Conservation (phyloP, 768 basidiomycete species). For the Lactifluus volemus region DNA sequence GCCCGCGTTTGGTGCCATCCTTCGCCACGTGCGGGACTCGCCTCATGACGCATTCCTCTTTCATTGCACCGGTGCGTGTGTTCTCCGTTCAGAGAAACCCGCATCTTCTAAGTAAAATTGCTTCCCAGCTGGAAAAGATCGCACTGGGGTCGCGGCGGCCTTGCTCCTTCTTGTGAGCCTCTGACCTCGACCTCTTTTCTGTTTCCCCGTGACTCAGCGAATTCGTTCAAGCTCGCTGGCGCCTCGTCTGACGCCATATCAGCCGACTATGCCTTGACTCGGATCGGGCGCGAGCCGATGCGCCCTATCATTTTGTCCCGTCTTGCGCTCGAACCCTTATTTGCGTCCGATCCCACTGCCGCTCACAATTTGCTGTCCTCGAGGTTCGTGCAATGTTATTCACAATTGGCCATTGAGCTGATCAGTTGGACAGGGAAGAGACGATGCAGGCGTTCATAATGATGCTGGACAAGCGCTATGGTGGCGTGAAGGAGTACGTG, state of each 20-base stretch:
- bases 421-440: conserved; percentile 39
- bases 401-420: not conserved
- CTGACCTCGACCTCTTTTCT: not conserved
- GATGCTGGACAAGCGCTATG: conserved; percentile 54
- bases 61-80: conserved; percentile 57
- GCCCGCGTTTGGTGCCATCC: conserved; percentile 55
- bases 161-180: conserved; percentile 53
- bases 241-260: conserved; percentile 57
- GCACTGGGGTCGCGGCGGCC: conserved; percentile 71
- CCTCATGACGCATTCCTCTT: conserved; percentile 59
- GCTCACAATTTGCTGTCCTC: conserved; percentile 81
- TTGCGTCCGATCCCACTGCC: conserved; percentile 63
- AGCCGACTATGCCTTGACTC: conserved; percentile 67
- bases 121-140: conserved; percentile 62
- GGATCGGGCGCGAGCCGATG: conserved; percentile 72
- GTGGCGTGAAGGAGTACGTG: conserved; percentile 57
- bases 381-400: conserved; percentile 37
- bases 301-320: conserved; percentile 62
- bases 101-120: not conserved
- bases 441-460: conserved; percentile 69
- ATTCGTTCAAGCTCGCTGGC: conserved; percentile 52
- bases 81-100: not conserved
- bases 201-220: not conserved
- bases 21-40: conserved; percentile 64
- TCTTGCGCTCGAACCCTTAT: conserved; percentile 60